Conservation (phyloP, 129 eudicot species). For the Chrysanthemum seticuspe region DNA sequence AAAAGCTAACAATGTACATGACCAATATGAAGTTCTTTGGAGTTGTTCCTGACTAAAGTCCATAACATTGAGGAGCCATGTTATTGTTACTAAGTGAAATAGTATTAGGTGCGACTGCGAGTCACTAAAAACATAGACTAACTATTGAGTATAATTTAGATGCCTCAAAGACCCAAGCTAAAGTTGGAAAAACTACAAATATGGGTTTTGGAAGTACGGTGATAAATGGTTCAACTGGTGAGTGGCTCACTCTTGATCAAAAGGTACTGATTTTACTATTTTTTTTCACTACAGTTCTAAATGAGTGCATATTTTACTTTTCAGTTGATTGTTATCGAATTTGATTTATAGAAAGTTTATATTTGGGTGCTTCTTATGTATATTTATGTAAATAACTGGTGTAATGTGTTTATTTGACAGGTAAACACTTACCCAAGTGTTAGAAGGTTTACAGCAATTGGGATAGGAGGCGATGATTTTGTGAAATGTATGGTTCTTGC, state of each 20-base stretch:
- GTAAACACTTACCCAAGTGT: slow-evolving; percentile 77
- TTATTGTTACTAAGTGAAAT: not conserved
- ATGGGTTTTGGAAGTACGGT: slow-evolving; percentile 91
- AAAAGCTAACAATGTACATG: too few species aligned
- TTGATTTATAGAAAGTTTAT: not conserved
- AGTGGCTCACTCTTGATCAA: slow-evolving; percentile 71
- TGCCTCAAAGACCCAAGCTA: slow-evolving; percentile 78
- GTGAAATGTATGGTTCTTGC: slow-evolving; percentile 85
- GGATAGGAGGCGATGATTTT: slow-evolving; percentile 90
- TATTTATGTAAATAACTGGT: slow-evolving; percentile 15
- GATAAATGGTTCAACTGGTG: slow-evolving; percentile 66
- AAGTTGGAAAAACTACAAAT: slow-evolving; percentile 86
- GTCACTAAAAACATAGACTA: slow-evolving; percentile 6
- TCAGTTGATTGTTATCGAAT: not conserved
- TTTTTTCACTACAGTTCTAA: too few species aligned
- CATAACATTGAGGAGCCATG: too few species aligned
- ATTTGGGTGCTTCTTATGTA: not conserved
- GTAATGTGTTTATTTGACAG: slow-evolving; percentile 31
- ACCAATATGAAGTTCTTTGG: too few species aligned
- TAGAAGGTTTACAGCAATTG: slow-evolving; percentile 94
- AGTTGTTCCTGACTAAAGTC: too few species aligned
- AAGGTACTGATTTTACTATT: slow-evolving; percentile 42
- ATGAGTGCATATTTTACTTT: not conserved
- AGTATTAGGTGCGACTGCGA: not conserved
- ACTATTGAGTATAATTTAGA: slow-evolving; percentile 47